Evolutionary conservation across 108 stramenopile species (phyloP), one percentile per base, ranked within the genome.

Genomic region (Asterionellopsis glacialis): DNA sequence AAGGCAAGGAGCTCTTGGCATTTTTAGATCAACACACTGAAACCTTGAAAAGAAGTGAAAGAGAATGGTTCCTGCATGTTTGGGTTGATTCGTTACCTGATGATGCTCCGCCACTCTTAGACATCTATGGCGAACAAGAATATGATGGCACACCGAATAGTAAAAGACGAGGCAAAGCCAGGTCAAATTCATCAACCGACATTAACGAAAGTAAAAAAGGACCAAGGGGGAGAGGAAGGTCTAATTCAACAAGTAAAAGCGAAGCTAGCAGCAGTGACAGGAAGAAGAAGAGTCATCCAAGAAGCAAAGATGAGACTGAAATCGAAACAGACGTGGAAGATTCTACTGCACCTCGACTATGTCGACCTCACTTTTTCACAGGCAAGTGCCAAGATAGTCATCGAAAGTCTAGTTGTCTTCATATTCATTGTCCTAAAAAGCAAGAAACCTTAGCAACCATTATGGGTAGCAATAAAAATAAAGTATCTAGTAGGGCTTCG

Each of bases 211-310:
- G 38, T 25, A 16, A 16, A 53, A 19, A 11, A 9, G 47, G 38
- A 51, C 63, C 49, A 33, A 56, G 47, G 18, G 48, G 59, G 18
- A 54, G 40, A 24, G 63, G 55, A n/a, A 61, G 40, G 13, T 56
- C 55, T 11, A 21, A 41, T 57, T 12, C 39, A 25, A 25, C 27
- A 15, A 45, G 11, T 12, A 48, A 47, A 47, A 14, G 12, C 11
- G 12, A 11, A 13, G 11, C 43, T 11, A 44, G 43, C n/a, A n/a
- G n/a, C n/a, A n/a, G n/a, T n/a, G n/a, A n/a, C 14, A 14, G 12
- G 43, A 44, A 44, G 43, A 44, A 45, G 44, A 61, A 61, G 24
- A 16, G 7, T 18, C 61, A 61, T 27, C 61, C 61, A 16, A 9
- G 61, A 40, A 61, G 61, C 38, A 48, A 38, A 39, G 61, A 33